Evolutionary conservation across 73 alveolate genomes (phyloP).

Genomic region (Paramecium sonneborni): DNA sequence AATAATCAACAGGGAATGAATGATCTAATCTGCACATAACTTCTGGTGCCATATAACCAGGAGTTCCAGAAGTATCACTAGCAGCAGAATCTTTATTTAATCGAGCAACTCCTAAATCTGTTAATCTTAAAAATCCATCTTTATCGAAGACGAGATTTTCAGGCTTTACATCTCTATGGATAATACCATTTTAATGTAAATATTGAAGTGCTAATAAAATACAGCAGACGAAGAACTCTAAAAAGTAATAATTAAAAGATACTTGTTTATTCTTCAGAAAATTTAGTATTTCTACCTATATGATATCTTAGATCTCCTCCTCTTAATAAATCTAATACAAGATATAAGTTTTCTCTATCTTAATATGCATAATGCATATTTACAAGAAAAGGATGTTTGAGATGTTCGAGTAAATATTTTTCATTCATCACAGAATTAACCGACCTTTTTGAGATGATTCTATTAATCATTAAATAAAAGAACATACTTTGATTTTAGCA

Average conservation of each 20-base stretch:
- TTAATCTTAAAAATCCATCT: constrained; percentile 73
- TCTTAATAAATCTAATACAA: constrained; percentile 66
- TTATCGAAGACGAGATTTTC: constrained; percentile 79
- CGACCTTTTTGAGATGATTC: constrained; percentile 63
- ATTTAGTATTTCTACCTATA: constrained; percentile 46
- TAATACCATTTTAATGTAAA: constrained; percentile 71
- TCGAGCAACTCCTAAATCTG: constrained; percentile 84
- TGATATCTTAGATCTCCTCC: constrained; percentile 81
- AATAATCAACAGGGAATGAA: constrained; percentile 71
- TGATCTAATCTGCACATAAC: constrained; percentile 70
- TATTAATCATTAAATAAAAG: constrained; percentile 40
- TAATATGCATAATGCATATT: constrained; percentile 76
- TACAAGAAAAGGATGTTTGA: constrained; percentile 77
- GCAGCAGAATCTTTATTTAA: constrained; percentile 71
- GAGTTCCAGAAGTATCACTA: constrained; percentile 84
- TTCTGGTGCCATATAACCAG: constrained; percentile 89
- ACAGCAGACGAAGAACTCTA: constrained; percentile 71
- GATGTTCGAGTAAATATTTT: constrained; percentile 67
- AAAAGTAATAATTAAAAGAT: background rate
- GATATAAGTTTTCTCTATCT: constrained; percentile 71
- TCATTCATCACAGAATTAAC: constrained; percentile 72
- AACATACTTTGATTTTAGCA: constrained; percentile 15
- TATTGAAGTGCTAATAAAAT: constrained; percentile 68
- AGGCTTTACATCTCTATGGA: constrained; percentile 80
- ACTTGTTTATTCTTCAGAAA: constrained; percentile 62